Conservation (phyloP, 2,329 filamentous ascomycete species). For the Neofusicoccum kwambonambiense region DNA sequence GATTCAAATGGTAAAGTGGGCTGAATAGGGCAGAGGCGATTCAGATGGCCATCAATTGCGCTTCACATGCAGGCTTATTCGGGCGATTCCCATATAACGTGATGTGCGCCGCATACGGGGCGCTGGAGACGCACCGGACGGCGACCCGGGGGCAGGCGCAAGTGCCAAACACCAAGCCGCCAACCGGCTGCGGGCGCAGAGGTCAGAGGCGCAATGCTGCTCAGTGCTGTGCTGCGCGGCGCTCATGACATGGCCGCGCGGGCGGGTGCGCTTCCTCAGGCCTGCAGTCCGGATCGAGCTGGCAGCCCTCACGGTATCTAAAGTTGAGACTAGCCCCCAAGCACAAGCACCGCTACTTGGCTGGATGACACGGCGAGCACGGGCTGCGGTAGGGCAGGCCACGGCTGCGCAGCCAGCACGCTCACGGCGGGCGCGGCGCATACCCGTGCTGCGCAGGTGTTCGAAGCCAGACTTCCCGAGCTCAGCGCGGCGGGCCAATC, state of each 20-base stretch:
- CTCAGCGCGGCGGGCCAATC: constrained; percentile 20
- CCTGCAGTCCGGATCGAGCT: constrained; percentile 1
- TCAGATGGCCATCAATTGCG: constrained; percentile 11
- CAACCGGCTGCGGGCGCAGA: constrained; percentile 6
- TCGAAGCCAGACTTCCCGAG: constrained; percentile 20
- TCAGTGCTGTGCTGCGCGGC: constrained; percentile 12
- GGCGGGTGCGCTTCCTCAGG: constrained; percentile 8
- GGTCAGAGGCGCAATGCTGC: constrained; percentile 12
- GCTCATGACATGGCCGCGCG: constrained; percentile 1
- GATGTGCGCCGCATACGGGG: constrained; percentile 11
- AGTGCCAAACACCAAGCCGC: constrained; percentile 12
- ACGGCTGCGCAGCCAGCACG: constrained; percentile 4
- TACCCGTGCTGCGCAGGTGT: constrained; percentile 13
- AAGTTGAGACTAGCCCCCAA: constrained; percentile 13
- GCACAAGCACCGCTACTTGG: constrained; percentile 9
- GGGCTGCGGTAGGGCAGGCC: constrained; percentile 10
- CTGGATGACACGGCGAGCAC: constrained; percentile 9
- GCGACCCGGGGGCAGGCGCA: constrained; percentile 10
- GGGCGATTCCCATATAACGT: constrained; percentile 11
- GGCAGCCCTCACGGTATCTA: constrained; percentile 15
- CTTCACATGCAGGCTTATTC: constrained; percentile 13
- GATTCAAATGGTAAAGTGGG: constrained; percentile 8
- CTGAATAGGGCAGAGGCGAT: constrained; percentile 8
- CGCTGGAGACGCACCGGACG: constrained; percentile 12
- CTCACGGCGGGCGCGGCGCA: constrained; percentile 10